Evolutionary conservation across 140 eudicot genomes (phyloP), one percentile per base, ranked within the genome.

Genomic region (Anethum foeniculum): DNA sequence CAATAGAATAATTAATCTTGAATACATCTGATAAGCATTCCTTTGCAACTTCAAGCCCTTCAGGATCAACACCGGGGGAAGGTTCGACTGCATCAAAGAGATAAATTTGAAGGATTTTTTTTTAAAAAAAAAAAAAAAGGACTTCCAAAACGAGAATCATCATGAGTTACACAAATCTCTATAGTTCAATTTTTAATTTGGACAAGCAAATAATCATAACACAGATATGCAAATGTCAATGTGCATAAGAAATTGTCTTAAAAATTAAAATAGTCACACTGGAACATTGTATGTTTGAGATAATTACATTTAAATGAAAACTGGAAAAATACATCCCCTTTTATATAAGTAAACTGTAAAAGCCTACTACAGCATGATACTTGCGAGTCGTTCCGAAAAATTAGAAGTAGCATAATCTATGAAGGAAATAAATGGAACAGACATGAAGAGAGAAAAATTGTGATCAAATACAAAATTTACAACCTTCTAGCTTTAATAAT

Each of bases 1-100:
- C 80, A 62, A 80, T 76, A 38, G 89, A 76, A 1, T 88, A 82
- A 88, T 86, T 89, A 52, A 90, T 73, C 85, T 88, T 84, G 79
- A 94, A 94, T 47, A 87, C 97, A 86, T 92, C 94, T 38, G 89
- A 77, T 77, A 94, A 82, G 64, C 97, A 94, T 81, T 94, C 94
- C 83, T 80, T 94, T 23, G 94, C 98, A 51, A 94, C 96, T 82
- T 94, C 93, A 54, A 94, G 94, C 71, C 91, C 91, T 84, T 94
- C 98, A 83, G 27, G 80, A 83, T 94, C 98, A 85, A 86, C 91
- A 80, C 80, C 90, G 19, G 94, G 87, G 38, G 90, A 84, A 80
- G 94, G 90, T 80, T 94, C 98, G 83, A 94, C 98, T 94, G 96
- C 65, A 79, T 79, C 46, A 64, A 75, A 62, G 12, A 68, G 74